A percentile compares a stretch with the other conserved stretches of the same genome.
Conservation (phyloP, 176 grass and related monocot species). For the Ananas comosus region DNA sequence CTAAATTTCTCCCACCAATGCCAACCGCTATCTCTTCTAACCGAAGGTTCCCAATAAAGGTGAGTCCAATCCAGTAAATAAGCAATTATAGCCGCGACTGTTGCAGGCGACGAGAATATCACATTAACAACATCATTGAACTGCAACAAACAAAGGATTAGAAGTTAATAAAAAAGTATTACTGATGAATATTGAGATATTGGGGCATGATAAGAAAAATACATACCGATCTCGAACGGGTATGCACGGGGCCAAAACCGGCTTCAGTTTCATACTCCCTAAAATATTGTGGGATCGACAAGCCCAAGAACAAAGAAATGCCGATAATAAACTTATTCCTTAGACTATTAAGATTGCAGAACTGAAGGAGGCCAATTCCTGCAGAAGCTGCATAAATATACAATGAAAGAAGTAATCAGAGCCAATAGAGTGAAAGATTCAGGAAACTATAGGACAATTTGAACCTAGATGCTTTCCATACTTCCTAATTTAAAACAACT, state of each 20-base stretch:
- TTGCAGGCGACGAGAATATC: conserved; percentile 81
- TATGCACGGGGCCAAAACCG: conserved; percentile 65
- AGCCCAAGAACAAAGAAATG: conserved; percentile 67
- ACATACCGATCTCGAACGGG: conserved; percentile 48
- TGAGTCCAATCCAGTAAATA: conserved; percentile 70
- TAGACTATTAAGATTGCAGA: conserved; percentile 82
- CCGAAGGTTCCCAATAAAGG: conserved; percentile 35
- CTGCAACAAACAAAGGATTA: conserved; percentile 33
- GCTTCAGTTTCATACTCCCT: conserved; percentile 51
- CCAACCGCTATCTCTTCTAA: conserved; percentile 67
- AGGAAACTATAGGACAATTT: too few species aligned
- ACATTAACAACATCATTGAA: conserved; percentile 89
- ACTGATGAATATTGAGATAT: background rate
- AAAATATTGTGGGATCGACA: conserved; percentile 87
- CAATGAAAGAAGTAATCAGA: background rate
- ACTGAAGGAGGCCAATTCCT: conserved; percentile 73
- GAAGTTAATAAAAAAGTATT: conserved; percentile 8
- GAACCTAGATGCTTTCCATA: too few species aligned
- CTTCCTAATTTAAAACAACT: too few species aligned
- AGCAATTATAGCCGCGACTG: conserved; percentile 73
- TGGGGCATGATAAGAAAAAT: background rate
- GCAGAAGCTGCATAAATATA: conserved; percentile 46
- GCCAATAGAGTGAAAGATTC: background rate
- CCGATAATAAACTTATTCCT: conserved; percentile 87
- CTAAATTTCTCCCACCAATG: conserved; percentile 82